Conservation (phyloP, 495 filamentous ascomycete species). For the Podospora comata region DNA sequence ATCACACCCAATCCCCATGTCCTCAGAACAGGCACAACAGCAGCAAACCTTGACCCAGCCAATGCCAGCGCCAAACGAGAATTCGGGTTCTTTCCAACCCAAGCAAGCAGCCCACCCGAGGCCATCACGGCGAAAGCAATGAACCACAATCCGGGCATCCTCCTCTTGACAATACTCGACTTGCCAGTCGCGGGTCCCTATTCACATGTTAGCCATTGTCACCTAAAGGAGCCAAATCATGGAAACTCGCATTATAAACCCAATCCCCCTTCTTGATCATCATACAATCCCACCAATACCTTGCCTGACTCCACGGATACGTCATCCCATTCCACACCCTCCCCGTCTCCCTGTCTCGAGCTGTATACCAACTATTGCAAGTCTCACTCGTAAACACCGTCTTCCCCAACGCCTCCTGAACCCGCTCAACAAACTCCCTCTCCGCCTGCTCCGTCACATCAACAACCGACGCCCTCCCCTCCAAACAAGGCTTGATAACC, state of each 20-base stretch:
- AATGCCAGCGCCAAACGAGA: not conserved
- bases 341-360: not conserved
- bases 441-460: constrained; percentile 39
- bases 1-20: not conserved
- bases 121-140: not conserved
- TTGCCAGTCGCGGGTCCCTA: constrained; percentile 1
- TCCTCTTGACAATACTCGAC: not conserved
- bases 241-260: constrained; percentile 16
- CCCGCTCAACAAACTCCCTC: constrained; percentile 22
- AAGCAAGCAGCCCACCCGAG: not conserved
- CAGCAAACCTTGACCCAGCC: not conserved
- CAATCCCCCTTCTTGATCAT: constrained; percentile 16
- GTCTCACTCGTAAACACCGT: constrained; percentile 29
- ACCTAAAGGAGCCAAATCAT: not conserved
- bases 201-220: not conserved
- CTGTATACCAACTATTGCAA: constrained; percentile 46
- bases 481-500: constrained; percentile 35
- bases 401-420: constrained; percentile 27
- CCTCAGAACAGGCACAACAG: not conserved
- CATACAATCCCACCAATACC: constrained; percentile 18
- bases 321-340: constrained; percentile 22
- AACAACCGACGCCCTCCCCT: constrained; percentile 30
- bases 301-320: constrained; percentile 22
- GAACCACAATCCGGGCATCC: not conserved
- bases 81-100: not conserved